Percentiles rank a stretch among this genome's conserved stretches.
Conservation (phyloP, 2,329 filamentous ascomycete genomes). For the Cercospora sesami region DNA sequence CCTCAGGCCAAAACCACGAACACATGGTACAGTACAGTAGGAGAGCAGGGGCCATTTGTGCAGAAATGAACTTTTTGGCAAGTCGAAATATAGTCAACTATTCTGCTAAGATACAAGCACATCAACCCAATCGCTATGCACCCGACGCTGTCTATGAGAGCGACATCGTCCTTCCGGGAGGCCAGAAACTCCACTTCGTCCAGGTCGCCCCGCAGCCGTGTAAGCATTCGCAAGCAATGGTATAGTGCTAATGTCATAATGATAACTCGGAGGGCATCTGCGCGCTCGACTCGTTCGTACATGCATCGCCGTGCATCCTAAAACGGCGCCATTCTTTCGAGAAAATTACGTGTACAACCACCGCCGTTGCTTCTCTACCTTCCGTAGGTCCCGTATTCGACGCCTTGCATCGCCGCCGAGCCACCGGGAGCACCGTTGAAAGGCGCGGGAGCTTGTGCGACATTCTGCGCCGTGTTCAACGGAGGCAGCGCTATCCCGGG, state of each 20-base stretch:
- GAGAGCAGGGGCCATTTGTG: background rate
- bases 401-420: conserved; percentile 50
- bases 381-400: conserved; percentile 44
- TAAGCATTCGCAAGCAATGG: conserved; percentile 24
- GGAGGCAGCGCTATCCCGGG: conserved; percentile 41
- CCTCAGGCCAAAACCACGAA: background rate
- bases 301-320: conserved; percentile 5
- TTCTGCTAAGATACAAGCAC: conserved; percentile 15
- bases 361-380: conserved; percentile 14
- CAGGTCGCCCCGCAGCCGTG: background rate
- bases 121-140: conserved; percentile 5
- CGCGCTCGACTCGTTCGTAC: background rate
- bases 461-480: conserved; percentile 31
- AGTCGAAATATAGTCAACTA: background rate
- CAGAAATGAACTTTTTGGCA: background rate
- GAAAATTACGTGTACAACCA: background rate
- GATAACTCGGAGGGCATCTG: conserved; percentile 4
- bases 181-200: conserved; percentile 7
- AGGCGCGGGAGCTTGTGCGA: conserved; percentile 27
- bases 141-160: conserved; percentile 1
- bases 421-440: conserved; percentile 36
- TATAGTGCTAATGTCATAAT: conserved; percentile 27
- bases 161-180: conserved; percentile 5
- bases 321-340: conserved; percentile 4
- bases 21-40: background rate